phyloP scores from a whole-genome alignment of 805 yeast species.

The Kuraishia capsulata region DNA sequence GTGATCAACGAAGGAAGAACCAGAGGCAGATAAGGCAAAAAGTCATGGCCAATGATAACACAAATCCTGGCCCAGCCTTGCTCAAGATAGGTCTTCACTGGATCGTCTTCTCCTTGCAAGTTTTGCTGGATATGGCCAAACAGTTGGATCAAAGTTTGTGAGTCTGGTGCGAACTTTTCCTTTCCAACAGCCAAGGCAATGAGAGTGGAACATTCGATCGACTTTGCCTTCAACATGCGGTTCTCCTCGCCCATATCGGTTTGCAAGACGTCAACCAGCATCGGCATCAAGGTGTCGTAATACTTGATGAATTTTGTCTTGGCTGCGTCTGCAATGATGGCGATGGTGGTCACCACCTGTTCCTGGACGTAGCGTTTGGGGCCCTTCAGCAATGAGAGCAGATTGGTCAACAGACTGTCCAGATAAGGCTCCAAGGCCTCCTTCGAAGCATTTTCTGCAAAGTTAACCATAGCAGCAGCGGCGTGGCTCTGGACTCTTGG shows the following conservation, averaged over 20 bases:
- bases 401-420: slow-evolving; percentile 67
- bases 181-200: slow-evolving; percentile 94
- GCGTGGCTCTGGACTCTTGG: slow-evolving; percentile 97
- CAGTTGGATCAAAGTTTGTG: slow-evolving; percentile 61
- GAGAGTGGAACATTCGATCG: slow-evolving; percentile 91
- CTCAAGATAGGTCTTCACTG: slow-evolving; percentile 76
- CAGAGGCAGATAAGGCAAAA: slow-evolving; percentile 70
- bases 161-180: slow-evolving; percentile 73
- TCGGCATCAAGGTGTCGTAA: slow-evolving; percentile 91
- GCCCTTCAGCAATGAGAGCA: slow-evolving; percentile 69
- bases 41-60: slow-evolving; percentile 74
- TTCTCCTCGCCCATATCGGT: slow-evolving; percentile 74
- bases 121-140: slow-evolving; percentile 60
- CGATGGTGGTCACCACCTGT: slow-evolving; percentile 93
- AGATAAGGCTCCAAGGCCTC: slow-evolving; percentile 88
- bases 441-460: slow-evolving; percentile 84
- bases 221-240: slow-evolving; percentile 78
- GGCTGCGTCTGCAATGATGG: slow-evolving; percentile 96
- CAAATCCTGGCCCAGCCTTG: slow-evolving; percentile 97
- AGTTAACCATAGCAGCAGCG: slow-evolving; percentile 95
- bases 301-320: slow-evolving; percentile 81
- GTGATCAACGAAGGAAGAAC: slow-evolving; percentile 85
- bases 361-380: slow-evolving; percentile 94
- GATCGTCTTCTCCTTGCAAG: slow-evolving; percentile 54
- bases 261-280: slow-evolving; percentile 67